Conservation (phyloP, 805 yeast species). For the Candida multigemmis region DNA sequence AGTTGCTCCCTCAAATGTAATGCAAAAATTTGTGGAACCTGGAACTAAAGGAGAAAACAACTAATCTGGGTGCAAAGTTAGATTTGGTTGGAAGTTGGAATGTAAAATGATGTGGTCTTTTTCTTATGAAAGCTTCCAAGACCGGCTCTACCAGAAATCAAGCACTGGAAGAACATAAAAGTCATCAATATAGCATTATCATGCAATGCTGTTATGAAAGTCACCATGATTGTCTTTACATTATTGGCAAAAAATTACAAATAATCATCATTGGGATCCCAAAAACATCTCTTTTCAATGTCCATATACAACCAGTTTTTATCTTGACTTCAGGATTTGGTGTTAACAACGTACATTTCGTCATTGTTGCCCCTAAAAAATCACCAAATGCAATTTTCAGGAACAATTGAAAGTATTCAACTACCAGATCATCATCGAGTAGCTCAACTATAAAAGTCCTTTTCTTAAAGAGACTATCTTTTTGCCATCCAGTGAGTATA, state of each 20-base stretch:
- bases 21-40: too few species aligned
- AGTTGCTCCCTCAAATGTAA: too few species aligned
- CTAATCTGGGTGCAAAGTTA: constrained; percentile 1
- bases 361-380: constrained; percentile 77
- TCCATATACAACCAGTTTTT: constrained; percentile 82
- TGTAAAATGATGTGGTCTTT: background rate
- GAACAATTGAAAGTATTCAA: constrained; percentile 82
- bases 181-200: too few species aligned
- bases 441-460: constrained; percentile 72
- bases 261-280: constrained; percentile 96
- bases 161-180: too few species aligned
- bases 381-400: constrained; percentile 85
- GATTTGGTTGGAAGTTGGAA: background rate
- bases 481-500: constrained; percentile 83
- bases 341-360: constrained; percentile 71
- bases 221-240: too few species aligned
- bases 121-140: too few species aligned
- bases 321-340: constrained; percentile 44
- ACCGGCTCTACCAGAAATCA: too few species aligned
- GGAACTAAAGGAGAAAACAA: too few species aligned
- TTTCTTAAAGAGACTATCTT: constrained; percentile 51
- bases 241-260: constrained; percentile 83
- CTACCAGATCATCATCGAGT: constrained; percentile 78
- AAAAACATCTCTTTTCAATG: constrained; percentile 87
- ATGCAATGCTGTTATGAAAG: too few species aligned